A percentile compares a stretch with the other conserved stretches of the same genome.
Conservation (phyloP, 257 asterid genomes). For the Fraxinus excelsior region DNA sequence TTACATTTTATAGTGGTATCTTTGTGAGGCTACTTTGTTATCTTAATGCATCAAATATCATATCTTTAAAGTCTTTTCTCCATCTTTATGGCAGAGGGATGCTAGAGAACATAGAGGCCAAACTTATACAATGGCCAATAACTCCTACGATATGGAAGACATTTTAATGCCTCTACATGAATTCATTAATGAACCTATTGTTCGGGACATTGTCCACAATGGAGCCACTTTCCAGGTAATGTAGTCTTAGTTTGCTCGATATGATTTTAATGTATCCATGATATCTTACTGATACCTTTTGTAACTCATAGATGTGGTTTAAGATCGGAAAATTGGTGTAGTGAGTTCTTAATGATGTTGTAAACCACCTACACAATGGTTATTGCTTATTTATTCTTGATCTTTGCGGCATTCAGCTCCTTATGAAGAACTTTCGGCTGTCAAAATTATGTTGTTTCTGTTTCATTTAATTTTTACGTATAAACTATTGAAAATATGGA, state of each 20-base stretch:
- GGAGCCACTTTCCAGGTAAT: conserved; percentile 98
- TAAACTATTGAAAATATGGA: neutral
- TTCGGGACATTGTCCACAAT: conserved; percentile 79
- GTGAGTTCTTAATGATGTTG: conserved; percentile 9
- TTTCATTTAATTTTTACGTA: neutral
- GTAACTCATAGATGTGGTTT: conserved; percentile 21
- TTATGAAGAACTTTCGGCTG: neutral
- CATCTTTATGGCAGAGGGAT: conserved; percentile 68
- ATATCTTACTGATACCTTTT: conserved; percentile 6
- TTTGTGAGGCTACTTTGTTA: conserved; percentile 4
- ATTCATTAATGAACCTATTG: conserved; percentile 76
- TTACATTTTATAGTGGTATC: neutral
- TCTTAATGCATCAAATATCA: conserved; percentile 3
- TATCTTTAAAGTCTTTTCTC: conserved; percentile 17
- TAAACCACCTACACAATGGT: neutral
- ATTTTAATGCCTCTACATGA: conserved; percentile 80
- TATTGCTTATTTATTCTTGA: conserved; percentile 9
- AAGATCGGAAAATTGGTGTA: neutral
- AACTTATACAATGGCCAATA: conserved; percentile 37
- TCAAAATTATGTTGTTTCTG: conserved; percentile 1
- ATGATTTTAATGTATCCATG: conserved; percentile 12
- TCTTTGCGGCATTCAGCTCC: neutral
- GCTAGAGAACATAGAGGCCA: conserved; percentile 58
- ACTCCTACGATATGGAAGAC: conserved; percentile 74
- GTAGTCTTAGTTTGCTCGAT: conserved; percentile 9